Conservation (phyloP, 2,329 filamentous ascomycete genomes). For the Penicillium psychrosexuale region DNA sequence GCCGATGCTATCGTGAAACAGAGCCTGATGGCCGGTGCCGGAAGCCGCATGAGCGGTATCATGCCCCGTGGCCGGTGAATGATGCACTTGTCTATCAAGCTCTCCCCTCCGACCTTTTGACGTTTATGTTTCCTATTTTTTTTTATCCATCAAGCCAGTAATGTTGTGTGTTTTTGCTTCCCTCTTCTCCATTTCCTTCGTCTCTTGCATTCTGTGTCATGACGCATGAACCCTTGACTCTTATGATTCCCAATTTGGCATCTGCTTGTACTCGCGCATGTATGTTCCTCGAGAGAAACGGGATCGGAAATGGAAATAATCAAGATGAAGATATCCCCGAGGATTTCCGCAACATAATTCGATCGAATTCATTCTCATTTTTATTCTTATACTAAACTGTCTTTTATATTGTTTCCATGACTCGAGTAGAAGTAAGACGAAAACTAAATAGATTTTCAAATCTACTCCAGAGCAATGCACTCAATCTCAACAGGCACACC, state of each 20-base stretch:
- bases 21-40: constrained; percentile 66
- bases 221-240: constrained; percentile 3
- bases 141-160: neutral
- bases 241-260: constrained; percentile 16
- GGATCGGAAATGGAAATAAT: constrained; percentile 1
- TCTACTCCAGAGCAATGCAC: constrained; percentile 56
- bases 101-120: constrained; percentile 5
- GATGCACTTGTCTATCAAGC: constrained; percentile 1
- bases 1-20: constrained; percentile 93
- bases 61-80: constrained; percentile 31
- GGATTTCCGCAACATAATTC: neutral
- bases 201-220: constrained; percentile 4
- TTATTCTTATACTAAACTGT: neutral
- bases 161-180: neutral
- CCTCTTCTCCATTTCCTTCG: neutral
- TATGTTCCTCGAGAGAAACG: neutral
- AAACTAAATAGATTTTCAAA: neutral
- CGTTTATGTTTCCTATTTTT: neutral
- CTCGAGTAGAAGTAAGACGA: neutral
- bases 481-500: constrained; percentile 64
- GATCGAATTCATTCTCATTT: neutral
- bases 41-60: constrained; percentile 52
- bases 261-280: constrained; percentile 6
- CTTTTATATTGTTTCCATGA: neutral
- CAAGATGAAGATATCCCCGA: neutral